Percentiles rank a stretch among this genome's conserved stretches.
phyloP scores from a whole-genome alignment of 345 rosid genomes.

The Laguncularia racemosa region DNA sequence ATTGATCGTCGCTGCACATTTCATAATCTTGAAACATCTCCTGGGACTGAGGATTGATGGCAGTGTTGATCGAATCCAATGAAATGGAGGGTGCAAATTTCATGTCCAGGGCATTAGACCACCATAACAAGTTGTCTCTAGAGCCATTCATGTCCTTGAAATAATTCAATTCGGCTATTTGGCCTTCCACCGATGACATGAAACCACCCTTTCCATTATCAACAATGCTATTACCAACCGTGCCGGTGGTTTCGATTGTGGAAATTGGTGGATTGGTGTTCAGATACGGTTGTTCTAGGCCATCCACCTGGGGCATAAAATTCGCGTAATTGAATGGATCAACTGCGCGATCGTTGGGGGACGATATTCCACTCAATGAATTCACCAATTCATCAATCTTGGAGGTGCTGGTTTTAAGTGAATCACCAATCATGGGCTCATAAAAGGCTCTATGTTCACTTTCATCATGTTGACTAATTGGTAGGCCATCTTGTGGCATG shows the following conservation, averaged over 20 bases:
- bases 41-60: too few relatives aligned
- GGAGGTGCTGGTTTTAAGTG: constrained; percentile 1
- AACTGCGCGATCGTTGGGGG: not conserved
- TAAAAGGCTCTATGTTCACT: too few relatives aligned
- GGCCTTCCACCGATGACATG: constrained; percentile 23
- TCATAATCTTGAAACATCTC: too few relatives aligned
- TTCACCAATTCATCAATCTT: constrained; percentile 5
- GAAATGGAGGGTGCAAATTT: constrained; percentile 51
- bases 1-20: too few relatives aligned
- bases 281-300: constrained; percentile 1
- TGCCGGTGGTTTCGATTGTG: too few relatives aligned
- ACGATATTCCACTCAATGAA: not conserved
- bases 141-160: constrained; percentile 39
- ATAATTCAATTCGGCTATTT: constrained; percentile 40
- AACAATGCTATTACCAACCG: constrained; percentile 17
- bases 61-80: constrained; percentile 39
- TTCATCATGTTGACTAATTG: too few relatives aligned
- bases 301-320: not conserved
- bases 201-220: constrained; percentile 14
- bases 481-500: too few relatives aligned
- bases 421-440: not conserved
- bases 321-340: not conserved
- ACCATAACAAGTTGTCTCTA: constrained; percentile 45
- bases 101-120: constrained; percentile 58
- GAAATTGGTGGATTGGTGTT: not conserved